phyloP scores from a whole-genome alignment of 2,329 filamentous ascomycete genomes.

The Aspergillus fructus region DNA sequence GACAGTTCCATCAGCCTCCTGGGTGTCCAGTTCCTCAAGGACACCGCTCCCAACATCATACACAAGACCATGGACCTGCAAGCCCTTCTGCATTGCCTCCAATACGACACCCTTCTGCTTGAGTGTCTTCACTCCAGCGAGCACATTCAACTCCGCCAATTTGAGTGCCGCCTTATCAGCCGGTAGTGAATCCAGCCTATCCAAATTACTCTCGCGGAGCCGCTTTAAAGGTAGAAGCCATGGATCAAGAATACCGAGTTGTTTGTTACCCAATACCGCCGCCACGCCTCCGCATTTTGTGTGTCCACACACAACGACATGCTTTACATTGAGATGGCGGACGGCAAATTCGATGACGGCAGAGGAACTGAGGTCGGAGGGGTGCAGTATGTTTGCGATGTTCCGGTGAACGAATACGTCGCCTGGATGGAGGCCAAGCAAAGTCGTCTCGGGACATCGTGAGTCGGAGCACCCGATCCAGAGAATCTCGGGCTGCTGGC shows the following conservation, averaged over 20 bases:
- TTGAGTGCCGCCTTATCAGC: conserved; percentile 55
- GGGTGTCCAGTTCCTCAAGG: conserved; percentile 53
- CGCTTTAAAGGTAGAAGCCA: conserved; percentile 61
- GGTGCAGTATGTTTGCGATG: conserved; percentile 79
- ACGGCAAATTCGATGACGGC: conserved; percentile 81
- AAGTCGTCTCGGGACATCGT: conserved; percentile 77
- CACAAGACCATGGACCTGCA: conserved; percentile 75
- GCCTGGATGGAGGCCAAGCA: conserved; percentile 75
- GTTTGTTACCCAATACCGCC: conserved; percentile 55
- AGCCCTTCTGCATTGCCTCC: conserved; percentile 69
- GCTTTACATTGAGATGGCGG: conserved; percentile 64
- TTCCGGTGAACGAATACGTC: conserved; percentile 90
- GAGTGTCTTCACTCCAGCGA: conserved; percentile 65
- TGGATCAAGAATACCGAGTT: conserved; percentile 59
- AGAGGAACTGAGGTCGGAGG: conserved; percentile 71
- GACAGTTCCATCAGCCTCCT: conserved; percentile 41
- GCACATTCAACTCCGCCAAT: conserved; percentile 76
- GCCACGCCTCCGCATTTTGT: conserved; percentile 60
- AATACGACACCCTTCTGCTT: conserved; percentile 68
- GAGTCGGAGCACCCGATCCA: conserved; percentile 89
- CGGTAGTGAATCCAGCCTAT: conserved; percentile 49
- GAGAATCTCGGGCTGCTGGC: conserved; percentile 64
- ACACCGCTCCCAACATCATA: conserved; percentile 65
- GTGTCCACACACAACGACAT: conserved; percentile 63
- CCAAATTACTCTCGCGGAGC: conserved; percentile 54